Percentiles rank a stretch among this genome's conserved stretches.
Conservation (phyloP, 495 filamentous ascomycete genomes). For the Aspergillus nanangensis region DNA sequence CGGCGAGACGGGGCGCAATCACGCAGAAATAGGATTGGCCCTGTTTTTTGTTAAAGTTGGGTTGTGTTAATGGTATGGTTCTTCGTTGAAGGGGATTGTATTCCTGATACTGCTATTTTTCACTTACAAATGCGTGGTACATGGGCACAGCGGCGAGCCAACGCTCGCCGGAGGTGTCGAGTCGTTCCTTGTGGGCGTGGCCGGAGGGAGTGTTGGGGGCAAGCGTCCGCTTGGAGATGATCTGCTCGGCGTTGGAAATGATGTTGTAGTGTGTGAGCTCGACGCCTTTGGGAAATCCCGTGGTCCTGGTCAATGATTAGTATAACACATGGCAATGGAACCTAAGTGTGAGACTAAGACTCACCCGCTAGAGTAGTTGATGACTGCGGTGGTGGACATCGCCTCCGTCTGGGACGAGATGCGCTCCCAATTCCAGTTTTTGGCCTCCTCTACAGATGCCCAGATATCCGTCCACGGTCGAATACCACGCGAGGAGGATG, state of each 20-base stretch:
- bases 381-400: background rate
- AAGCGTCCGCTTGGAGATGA: background rate
- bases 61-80: too few species aligned
- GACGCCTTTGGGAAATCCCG: background rate
- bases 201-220: background rate
- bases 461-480: background rate
- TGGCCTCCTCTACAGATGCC: background rate
- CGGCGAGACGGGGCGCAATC: background rate
- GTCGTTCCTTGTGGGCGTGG: background rate
- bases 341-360: too few species aligned
- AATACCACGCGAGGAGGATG: background rate
- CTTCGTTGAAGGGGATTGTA: too few species aligned
- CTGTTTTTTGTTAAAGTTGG: background rate
- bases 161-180: background rate
- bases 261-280: constrained; percentile 1
- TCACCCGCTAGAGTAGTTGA: constrained; percentile 4
- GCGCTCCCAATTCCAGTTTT: background rate
- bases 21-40: constrained; percentile 1
- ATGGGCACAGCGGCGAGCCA: background rate
- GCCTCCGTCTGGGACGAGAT: background rate
- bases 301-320: background rate
- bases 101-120: too few species aligned
- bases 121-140: constrained; percentile 2
- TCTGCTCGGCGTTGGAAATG: background rate
- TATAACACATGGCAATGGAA: background rate